Conservation (phyloP, 768 basidiomycete species). For the Pleurotus pulmonarius region DNA sequence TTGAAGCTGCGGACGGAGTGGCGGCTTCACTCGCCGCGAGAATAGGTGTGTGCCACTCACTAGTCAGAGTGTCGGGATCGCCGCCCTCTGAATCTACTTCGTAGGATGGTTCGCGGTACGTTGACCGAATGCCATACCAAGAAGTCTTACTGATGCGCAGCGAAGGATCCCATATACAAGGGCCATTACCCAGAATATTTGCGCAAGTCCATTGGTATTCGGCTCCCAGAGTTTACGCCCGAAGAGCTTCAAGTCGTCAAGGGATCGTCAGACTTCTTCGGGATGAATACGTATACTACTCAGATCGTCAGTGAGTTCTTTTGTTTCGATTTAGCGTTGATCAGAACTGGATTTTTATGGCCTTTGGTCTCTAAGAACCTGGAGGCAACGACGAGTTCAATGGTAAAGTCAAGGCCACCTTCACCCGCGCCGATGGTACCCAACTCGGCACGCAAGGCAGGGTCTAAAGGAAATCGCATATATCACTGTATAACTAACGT, state of each 20-base stretch:
- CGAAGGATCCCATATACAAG: slow-evolving; percentile 64
- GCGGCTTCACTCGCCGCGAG: slow-evolving; percentile 46
- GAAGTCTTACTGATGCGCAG: slow-evolving; percentile 4
- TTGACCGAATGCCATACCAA: not conserved
- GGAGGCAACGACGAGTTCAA: slow-evolving; percentile 57
- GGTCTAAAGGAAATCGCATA: slow-evolving; percentile 6
- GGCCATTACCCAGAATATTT: slow-evolving; percentile 60
- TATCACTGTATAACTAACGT: not conserved
- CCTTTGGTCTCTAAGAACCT: slow-evolving; percentile 31
- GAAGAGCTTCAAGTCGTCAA: slow-evolving; percentile 55
- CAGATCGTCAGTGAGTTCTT: slow-evolving; percentile 48
- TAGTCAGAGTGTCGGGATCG: slow-evolving; percentile 20
- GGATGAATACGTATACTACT: slow-evolving; percentile 64
- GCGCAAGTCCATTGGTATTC: slow-evolving; percentile 42
- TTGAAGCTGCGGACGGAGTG: slow-evolving; percentile 55
- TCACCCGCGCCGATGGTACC: slow-evolving; percentile 52
- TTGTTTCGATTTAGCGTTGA: no score
- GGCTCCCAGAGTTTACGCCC: slow-evolving; percentile 50
- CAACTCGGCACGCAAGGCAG: slow-evolving; percentile 56
- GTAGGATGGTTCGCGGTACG: slow-evolving; percentile 43
- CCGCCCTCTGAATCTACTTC: slow-evolving; percentile 25
- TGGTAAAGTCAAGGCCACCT: slow-evolving; percentile 48
- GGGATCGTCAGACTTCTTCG: slow-evolving; percentile 65
- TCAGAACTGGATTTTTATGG: not conserved
- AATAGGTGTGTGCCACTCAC: slow-evolving; percentile 38